Evolutionary conservation across 495 filamentous ascomycete genomes (phyloP), one percentile per base, ranked within the genome.

Genomic region (Trichoderma reesei): DNA sequence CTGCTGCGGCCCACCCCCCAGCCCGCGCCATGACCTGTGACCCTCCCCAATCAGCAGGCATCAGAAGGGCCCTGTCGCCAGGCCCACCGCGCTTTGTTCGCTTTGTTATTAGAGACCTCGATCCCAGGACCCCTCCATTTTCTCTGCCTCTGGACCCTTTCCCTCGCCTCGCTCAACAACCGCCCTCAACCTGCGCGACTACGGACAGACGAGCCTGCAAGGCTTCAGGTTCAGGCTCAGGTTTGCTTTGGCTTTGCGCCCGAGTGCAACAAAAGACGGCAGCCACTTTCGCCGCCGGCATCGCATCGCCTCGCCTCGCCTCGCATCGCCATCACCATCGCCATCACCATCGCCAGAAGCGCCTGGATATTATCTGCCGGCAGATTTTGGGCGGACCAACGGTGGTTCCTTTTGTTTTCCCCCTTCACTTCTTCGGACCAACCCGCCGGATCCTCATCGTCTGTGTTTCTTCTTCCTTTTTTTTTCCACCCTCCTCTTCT

Each of bases 21-120:
- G 11, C 51, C 51, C 20, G 51, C 51, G 51, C 33, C 26, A 56
- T 16, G 51, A 56, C 51, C 51, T 56, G 51, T 56, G 51, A 56
- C 51, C 51, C 51, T 56, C 51, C 44, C 51, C 51, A 56, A 56
- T 56, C 51, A 56, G 51, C 51, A 56, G 51, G 51, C 51, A 31
- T 56, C 51, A 33, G 51, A 14, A 56, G 51, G 46, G 51, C 51
- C 51, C 51, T 56, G 51, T 56, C 51, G 31, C 51, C 26, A 56
- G 51, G 51, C 51, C 51, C 51, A 56, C 51, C 26, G 51, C 51
- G 7, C 9, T 20, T 26, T 33, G 51, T 20, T 26, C 51, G 51
- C 51, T 56, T 56, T 56, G 51, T 56, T 56, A 56, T 56, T 56
- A 56, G 26, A 56, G 51, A 33, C 51, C 26, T 56, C 51, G 26